Conservation (phyloP, 1,284 basidiomycete species). For the Trichosporon asahii region DNA sequence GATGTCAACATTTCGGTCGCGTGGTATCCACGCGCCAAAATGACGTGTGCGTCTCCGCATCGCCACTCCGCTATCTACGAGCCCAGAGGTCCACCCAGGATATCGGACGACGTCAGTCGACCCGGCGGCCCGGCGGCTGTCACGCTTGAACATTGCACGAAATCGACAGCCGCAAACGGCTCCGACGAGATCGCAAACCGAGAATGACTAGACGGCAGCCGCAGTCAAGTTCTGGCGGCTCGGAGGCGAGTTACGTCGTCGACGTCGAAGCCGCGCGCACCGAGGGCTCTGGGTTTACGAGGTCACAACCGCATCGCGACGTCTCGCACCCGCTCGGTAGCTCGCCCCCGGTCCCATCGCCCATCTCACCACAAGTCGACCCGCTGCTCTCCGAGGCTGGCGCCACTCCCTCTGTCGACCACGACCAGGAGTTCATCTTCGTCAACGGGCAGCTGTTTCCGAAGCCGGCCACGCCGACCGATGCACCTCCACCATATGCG, state of each 20-base stretch:
- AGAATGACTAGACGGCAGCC: neutral
- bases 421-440: neutral
- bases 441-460: slow-evolving; percentile 3
- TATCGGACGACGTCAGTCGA: slow-evolving; percentile 1
- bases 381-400: neutral
- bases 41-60: neutral
- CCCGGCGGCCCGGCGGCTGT: neutral
- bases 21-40: neutral
- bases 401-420: neutral
- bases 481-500: neutral
- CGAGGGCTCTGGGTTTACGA: neutral
- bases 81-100: neutral
- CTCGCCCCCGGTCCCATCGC: neutral
- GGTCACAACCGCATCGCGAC: neutral
- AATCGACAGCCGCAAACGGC: neutral
- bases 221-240: neutral
- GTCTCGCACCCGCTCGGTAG: neutral
- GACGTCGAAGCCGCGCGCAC: neutral
- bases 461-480: neutral
- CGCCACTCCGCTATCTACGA: neutral
- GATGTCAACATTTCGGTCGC: slow-evolving; percentile 7
- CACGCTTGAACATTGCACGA: neutral
- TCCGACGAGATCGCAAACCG: neutral
- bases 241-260: neutral
- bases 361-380: neutral